phyloP scores from a whole-genome alignment of 2,329 filamentous ascomycete species.

The Venturia pyrina region DNA sequence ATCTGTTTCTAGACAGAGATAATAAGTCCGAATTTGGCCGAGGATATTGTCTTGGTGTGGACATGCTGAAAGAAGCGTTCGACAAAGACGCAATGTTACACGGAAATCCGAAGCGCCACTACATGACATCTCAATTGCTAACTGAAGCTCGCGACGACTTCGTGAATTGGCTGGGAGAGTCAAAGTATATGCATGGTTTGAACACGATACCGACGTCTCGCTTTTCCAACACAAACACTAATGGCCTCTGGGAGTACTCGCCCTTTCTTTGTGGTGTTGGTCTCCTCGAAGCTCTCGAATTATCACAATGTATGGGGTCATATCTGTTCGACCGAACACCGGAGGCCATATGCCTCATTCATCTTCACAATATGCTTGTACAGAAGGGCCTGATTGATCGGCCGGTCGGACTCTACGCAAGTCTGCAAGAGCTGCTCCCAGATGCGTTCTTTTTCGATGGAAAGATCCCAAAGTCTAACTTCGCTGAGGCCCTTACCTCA shows the following conservation, averaged over 20 bases:
- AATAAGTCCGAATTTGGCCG: conserved; percentile 22
- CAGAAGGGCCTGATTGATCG: conserved; percentile 30
- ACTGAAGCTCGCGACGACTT: conserved; percentile 23
- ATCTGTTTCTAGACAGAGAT: conserved; percentile 34
- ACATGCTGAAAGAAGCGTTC: conserved; percentile 23
- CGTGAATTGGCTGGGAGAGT: conserved; percentile 29
- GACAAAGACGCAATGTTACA: conserved; percentile 20
- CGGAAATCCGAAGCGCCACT: conserved; percentile 17
- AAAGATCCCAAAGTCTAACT: conserved; percentile 23
- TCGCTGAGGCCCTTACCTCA: conserved; percentile 17
- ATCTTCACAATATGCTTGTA: conserved; percentile 41
- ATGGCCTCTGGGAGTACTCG: conserved; percentile 40
- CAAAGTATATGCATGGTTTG: conserved; percentile 27
- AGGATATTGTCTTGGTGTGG: conserved; percentile 12
- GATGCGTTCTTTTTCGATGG: conserved; percentile 22
- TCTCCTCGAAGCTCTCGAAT: conserved; percentile 34
- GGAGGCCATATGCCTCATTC: conserved; percentile 32
- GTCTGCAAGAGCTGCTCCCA: conserved; percentile 20
- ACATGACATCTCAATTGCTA: conserved; percentile 16
- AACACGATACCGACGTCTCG: conserved; percentile 31
- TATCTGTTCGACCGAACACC: conserved; percentile 31
- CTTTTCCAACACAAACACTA: conserved; percentile 31
- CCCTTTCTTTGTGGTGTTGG: conserved; percentile 40
- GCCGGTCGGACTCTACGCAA: conserved; percentile 25
- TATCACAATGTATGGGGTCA: conserved; percentile 27